A percentile compares a stretch with the other conserved stretches of the same genome.
Conservation (phyloP, 164 flowering plant genomes). For the Kingdonia uniflora region DNA sequence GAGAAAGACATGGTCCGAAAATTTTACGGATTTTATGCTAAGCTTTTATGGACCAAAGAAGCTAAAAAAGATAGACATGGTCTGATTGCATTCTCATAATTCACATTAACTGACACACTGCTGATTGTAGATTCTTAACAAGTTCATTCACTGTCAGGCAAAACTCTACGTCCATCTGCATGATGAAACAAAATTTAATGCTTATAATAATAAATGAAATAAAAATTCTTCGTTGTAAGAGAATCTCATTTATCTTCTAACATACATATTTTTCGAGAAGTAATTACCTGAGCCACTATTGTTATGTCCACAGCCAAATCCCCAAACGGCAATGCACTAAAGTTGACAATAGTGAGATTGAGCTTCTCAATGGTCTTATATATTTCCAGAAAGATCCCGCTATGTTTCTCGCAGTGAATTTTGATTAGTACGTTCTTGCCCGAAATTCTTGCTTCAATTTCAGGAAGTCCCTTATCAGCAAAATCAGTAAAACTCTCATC, state of each 20-base stretch:
- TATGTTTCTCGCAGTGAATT: slow-evolving; percentile 30
- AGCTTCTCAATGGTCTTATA: slow-evolving; percentile 31
- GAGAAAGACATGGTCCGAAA: too few species aligned
- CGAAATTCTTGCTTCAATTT: slow-evolving; percentile 38
- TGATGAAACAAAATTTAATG: not conserved
- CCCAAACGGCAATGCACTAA: slow-evolving; percentile 33
- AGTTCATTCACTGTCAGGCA: slow-evolving; percentile 33
- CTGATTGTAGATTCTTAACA: slow-evolving; percentile 27
- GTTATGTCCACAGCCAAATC: slow-evolving; percentile 26
- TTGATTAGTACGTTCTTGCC: slow-evolving; percentile 31
- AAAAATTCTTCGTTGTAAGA: too few species aligned
- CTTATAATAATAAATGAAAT: too few species aligned
- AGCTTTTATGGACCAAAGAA: not conserved
- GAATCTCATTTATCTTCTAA: not conserved
- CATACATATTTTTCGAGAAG: not conserved
- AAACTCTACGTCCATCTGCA: slow-evolving; percentile 45
- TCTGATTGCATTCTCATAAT: too few species aligned
- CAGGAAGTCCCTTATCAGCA: slow-evolving; percentile 23
- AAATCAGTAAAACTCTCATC: slow-evolving; percentile 15
- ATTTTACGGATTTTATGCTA: not conserved
- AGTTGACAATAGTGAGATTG: slow-evolving; percentile 22
- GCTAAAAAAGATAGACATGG: not conserved
- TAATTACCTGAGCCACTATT: slow-evolving; percentile 38
- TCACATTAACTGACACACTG: slow-evolving; percentile 28
- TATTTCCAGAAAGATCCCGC: slow-evolving; percentile 20